Conservation (phyloP, 2,329 filamentous ascomycete species). For the Arachnomyces sp. region DNA sequence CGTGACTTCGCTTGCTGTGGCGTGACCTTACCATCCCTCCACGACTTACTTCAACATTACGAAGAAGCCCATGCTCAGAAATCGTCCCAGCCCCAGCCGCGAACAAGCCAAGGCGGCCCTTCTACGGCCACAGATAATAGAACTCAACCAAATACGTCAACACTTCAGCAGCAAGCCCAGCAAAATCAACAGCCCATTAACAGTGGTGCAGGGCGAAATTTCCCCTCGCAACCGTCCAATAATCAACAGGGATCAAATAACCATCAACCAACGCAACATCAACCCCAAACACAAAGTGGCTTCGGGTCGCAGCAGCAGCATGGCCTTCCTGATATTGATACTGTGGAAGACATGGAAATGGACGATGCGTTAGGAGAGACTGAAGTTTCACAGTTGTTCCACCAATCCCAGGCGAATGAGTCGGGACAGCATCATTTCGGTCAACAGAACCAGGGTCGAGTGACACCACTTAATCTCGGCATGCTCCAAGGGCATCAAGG, state of each 20-base stretch:
- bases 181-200: slow-evolving; percentile 8
- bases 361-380: slow-evolving; percentile 64
- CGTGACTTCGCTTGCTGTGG: slow-evolving; percentile 94
- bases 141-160: slow-evolving; percentile 24
- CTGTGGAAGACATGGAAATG: slow-evolving; percentile 76
- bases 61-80: slow-evolving; percentile 86
- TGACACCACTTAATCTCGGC: slow-evolving; percentile 72
- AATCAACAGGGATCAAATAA: neutral
- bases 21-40: slow-evolving; percentile 77
- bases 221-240: neutral
- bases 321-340: slow-evolving; percentile 31
- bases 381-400: slow-evolving; percentile 33
- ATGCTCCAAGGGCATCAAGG: slow-evolving; percentile 69
- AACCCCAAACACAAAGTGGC: slow-evolving; percentile 13
- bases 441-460: slow-evolving; percentile 44
- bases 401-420: slow-evolving; percentile 59
- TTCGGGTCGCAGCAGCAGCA: slow-evolving; percentile 16
- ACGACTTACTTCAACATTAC: slow-evolving; percentile 93
- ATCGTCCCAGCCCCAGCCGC: slow-evolving; percentile 43
- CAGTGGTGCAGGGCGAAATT: slow-evolving; percentile 3
- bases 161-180: slow-evolving; percentile 18
- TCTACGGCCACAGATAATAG: slow-evolving; percentile 42
- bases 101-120: slow-evolving; percentile 40
- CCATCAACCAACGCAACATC: slow-evolving; percentile 10
- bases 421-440: slow-evolving; percentile 56